Base-by-base conservation (phyloP, 306 rosid genomes). In the Albizia julibrissin region DNA sequence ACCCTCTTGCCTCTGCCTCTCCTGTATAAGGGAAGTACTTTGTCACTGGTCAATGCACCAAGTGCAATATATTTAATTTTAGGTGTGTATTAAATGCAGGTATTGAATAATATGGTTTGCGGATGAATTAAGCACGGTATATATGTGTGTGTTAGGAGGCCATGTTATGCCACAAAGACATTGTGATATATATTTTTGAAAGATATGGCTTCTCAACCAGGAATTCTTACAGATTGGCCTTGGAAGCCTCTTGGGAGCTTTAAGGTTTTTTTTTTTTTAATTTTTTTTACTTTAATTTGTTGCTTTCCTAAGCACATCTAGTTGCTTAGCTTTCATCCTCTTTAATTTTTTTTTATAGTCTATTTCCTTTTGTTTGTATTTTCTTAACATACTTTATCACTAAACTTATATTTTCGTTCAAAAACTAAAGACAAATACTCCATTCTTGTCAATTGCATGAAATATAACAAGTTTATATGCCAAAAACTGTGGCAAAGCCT, bases 191-290 rank as follows among this genome's bases (percentile, higher is more conserved):
- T 34, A 34, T 5, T 34, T 34, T 34, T 34, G 8, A 5, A 18
- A 21, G 26, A 54, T 54, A 90, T 90, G 93, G 93, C 93, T 62
- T 81, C 93, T 16, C 87, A 69, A 71, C 93, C 90, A 22, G 93
- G 93, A 72, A 83, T 86, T 40, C 90, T 90, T 19, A 81, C 90
- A 18, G 86, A 90, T 31, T 90, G 91, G 93, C 93, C 93, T 2
- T 90, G 93, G 93, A 88, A 85, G 75, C 83, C 87, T 24, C 88
- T 90, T 1, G 90, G 93, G 16, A 79, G 24, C 72, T 86, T 72
- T 75, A 90, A 90, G 93, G 93, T 90, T 71, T 43, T 10, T 42
- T 42, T 8, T 42, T 42, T 42, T 10, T 8, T 42, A n/a, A n/a
- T n/a, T 42, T 0, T 3, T 0, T 0, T 0, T 1, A 42, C 3